A percentile compares a stretch with the other conserved stretches of the same genome.
Conservation (phyloP, 768 basidiomycete species). For the Termitomyces sp. region DNA sequence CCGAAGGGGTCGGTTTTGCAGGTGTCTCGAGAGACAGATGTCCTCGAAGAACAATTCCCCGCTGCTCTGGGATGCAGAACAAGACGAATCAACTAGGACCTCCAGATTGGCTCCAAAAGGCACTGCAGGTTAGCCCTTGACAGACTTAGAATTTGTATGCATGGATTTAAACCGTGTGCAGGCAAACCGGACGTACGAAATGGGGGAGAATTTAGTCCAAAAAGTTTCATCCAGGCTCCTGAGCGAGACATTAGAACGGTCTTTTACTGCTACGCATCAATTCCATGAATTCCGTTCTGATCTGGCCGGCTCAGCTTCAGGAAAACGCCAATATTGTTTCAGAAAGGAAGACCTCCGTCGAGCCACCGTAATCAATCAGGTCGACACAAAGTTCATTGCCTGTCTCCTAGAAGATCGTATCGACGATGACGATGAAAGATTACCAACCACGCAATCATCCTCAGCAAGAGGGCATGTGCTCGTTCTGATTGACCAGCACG, state of each 20-base stretch:
- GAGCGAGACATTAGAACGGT: neutral
- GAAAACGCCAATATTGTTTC: constrained; percentile 35
- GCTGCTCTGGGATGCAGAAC: constrained; percentile 6
- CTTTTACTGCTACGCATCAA: neutral
- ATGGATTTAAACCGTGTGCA: constrained; percentile 18
- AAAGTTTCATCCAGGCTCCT: constrained; percentile 13
- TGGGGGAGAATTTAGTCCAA: constrained; percentile 46
- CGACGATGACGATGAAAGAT: constrained; percentile 10
- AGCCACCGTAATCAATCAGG: constrained; percentile 72
- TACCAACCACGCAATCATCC: constrained; percentile 1
- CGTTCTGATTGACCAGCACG: constrained; percentile 93
- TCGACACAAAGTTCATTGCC: constrained; percentile 89
- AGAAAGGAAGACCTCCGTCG: constrained; percentile 48
- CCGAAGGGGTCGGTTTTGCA: neutral
- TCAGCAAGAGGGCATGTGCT: constrained; percentile 31
- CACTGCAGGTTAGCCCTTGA: constrained; percentile 45
- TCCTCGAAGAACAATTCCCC: constrained; percentile 24
- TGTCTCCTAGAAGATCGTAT: constrained; percentile 46
- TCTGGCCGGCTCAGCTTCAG: constrained; percentile 1
- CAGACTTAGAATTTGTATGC: neutral
- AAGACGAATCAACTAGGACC: constrained; percentile 12
- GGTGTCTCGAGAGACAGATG: constrained; percentile 6
- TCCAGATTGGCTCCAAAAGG: constrained; percentile 65
- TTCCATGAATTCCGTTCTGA: constrained; percentile 3
- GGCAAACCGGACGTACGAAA: constrained; percentile 56